Percentiles rank a stretch among this genome's conserved stretches.
These are phyloP conservation scores for Macrotyloma uniflorum DNA, from an alignment of 306 rosid genomes.

Conservation along the genomic window DNA sequence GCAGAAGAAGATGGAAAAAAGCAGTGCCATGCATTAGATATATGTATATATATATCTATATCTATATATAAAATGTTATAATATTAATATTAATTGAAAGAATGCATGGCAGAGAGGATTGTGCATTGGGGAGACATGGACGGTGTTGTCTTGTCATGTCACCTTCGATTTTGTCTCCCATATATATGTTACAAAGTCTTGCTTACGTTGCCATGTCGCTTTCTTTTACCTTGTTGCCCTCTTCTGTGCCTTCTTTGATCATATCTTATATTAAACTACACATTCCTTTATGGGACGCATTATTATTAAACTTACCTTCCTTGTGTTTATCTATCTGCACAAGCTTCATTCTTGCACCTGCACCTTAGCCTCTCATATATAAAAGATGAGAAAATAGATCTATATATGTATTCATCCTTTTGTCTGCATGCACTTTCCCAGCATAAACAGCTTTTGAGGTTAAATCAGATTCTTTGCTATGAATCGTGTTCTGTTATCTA, in stretches of 20 bases:
- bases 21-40: neutral
- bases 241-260: neutral
- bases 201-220: neutral
- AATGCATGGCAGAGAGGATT: neutral
- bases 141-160: slow-evolving; percentile 62
- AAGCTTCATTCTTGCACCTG: neutral
- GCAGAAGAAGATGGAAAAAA: neutral
- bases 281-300: neutral
- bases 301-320: slow-evolving; percentile 2
- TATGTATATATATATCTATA: too few relatives aligned
- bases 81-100: neutral
- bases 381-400: neutral
- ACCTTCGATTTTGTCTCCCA: slow-evolving; percentile 34
- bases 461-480: neutral
- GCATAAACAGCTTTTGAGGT: neutral
- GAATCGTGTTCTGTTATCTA: neutral
- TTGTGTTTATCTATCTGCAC: neutral
- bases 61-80: neutral
- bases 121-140: slow-evolving; percentile 47
- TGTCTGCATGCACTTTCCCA: slow-evolving; percentile 1
- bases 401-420: neutral
- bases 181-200: slow-evolving; percentile 2
- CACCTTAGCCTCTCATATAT: neutral
- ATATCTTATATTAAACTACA: neutral
- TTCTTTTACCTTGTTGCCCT: slow-evolving; percentile 27